Base-by-base conservation (phyloP, 2,329 filamentous ascomycete species). In the Colletotrichum magnum region DNA sequence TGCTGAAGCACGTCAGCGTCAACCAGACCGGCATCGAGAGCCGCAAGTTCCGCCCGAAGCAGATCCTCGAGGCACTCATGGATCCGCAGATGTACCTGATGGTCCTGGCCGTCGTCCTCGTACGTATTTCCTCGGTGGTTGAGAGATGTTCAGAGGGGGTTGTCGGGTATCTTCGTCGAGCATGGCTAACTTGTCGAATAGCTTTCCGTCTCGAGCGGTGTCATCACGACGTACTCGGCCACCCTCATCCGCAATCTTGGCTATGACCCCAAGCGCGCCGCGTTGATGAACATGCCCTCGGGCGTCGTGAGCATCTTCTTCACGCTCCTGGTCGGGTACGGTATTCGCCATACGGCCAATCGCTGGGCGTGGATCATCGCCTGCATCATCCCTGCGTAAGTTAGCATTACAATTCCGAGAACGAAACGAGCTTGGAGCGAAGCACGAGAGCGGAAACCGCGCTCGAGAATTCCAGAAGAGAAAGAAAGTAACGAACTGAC, bases 11-110 rank as follows among this genome's bases (percentile, higher is more conserved):
- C 59, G 83, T 89, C 50, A 85, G 84, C 43, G 81, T 85, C 64
- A 90, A 90, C 76, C 85, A 89, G 78, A 89, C 87, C 5, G 88
- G 88, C 43, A 84, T 89, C 41, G 81, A 84, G 59, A 88, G 83
- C 73, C 85, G 82, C 71, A 83, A 84, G 69, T 89, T 89, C 75
- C 86, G 85, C 24, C 75, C 79, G 66, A 82, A 79, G 71, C 86
- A 89, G 74, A 80, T 89, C 5, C 58, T 85, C 2, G 88, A 90
- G 73, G 82, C 85, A 6, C 74, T 89, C 1, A 57, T 77, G 21
- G 87, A 89, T 72, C 80, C 82, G n/a, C 86, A 88, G 70, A 76
- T 88, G 12, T 88, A 84, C 72, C 78, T 87, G 0, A 75, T 89
- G 73, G 74, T 84, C 39, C 48, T 88, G 2, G 80, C 84, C 32